Percentiles rank a stretch among this genome's conserved stretches.
Conservation (phyloP, 805 yeast genomes). For the Candida namnaoensis region DNA sequence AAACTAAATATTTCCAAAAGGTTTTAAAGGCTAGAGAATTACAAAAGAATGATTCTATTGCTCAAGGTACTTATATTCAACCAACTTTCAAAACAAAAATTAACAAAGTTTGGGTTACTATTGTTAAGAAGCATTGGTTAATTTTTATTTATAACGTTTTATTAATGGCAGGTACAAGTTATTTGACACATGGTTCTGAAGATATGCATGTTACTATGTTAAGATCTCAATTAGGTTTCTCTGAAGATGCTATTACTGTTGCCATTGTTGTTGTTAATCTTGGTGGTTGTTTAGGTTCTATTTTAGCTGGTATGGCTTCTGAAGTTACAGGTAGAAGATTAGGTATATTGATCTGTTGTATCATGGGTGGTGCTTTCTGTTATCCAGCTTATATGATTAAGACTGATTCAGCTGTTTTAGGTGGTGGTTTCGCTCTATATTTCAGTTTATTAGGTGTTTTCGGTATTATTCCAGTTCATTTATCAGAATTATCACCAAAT, state of each 20-base stretch:
- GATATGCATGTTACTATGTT: conserved; percentile 64
- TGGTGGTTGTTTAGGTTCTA: conserved; percentile 62
- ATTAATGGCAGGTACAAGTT: conserved; percentile 62
- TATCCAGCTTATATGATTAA: conserved; percentile 50
- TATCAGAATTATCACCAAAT: conserved; percentile 60
- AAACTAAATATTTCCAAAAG: conserved; percentile 41
- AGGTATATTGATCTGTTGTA: conserved; percentile 39
- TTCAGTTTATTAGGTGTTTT: conserved; percentile 64
- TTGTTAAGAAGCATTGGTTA: conserved; percentile 51
- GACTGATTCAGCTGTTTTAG: conserved; percentile 31
- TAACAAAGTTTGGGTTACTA: conserved; percentile 23
- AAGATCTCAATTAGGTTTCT: conserved; percentile 38
- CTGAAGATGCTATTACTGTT: conserved; percentile 43
- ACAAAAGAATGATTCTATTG: conserved; percentile 18
- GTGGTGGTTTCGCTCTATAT: conserved; percentile 59
- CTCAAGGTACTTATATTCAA: conserved; percentile 18
- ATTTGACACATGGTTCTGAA: conserved; percentile 67
- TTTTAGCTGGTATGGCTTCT: conserved; percentile 45
- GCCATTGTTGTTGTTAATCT: conserved; percentile 54
- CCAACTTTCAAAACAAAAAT: conserved; percentile 14
- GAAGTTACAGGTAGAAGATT: conserved; percentile 58
- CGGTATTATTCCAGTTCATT: conserved; percentile 63
- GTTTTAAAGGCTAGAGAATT: conserved; percentile 20
- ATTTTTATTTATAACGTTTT: conserved; percentile 47
- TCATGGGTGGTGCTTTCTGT: conserved; percentile 49